Evolutionary conservation across 805 yeast species (phyloP).

Genomic region (Yamadazyma paraphyllophila): DNA sequence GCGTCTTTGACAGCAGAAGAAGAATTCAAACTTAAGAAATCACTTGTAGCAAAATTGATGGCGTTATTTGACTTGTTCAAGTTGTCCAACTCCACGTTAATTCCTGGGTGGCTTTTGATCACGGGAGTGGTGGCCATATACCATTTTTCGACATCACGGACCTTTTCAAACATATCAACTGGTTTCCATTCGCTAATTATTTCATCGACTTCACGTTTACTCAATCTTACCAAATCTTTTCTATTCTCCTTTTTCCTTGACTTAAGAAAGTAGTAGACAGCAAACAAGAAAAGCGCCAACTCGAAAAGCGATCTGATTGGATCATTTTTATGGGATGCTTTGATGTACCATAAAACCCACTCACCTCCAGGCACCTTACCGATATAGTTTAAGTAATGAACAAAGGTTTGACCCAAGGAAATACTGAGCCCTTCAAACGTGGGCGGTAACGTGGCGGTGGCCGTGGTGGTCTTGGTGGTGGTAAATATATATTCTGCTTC

Average conservation of each 20-base stretch:
- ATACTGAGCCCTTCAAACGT: conserved; percentile 35
- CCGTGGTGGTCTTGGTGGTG: conserved; percentile 24
- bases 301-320: conserved; percentile 89
- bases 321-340: conserved; percentile 86
- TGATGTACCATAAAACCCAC: conserved; percentile 65
- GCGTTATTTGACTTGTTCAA: conserved; percentile 30
- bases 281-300: conserved; percentile 71
- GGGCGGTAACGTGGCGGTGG: conserved; percentile 33
- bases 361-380: conserved; percentile 55
- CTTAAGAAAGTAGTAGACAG: conserved; percentile 76
- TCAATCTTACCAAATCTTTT: conserved; percentile 61
- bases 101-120: conserved; percentile 53
- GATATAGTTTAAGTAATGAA: conserved; percentile 33
- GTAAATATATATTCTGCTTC: conserved; percentile 16
- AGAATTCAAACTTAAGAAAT: conserved; percentile 63
- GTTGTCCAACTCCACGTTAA: conserved; percentile 27
- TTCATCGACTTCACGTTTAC: conserved; percentile 69
- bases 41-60: conserved; percentile 67
- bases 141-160: conserved; percentile 56
- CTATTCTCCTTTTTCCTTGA: conserved; percentile 75
- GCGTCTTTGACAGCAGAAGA: conserved; percentile 45
- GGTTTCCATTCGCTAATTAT: conserved; percentile 91
- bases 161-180: conserved; percentile 66
- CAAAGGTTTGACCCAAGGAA: conserved; percentile 32
- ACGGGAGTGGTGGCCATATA: conserved; percentile 62